Percentiles rank a stretch among this genome's conserved stretches.
Evolutionary conservation across 306 rosid species (phyloP).

Genomic region (Quercus agrifolia): DNA sequence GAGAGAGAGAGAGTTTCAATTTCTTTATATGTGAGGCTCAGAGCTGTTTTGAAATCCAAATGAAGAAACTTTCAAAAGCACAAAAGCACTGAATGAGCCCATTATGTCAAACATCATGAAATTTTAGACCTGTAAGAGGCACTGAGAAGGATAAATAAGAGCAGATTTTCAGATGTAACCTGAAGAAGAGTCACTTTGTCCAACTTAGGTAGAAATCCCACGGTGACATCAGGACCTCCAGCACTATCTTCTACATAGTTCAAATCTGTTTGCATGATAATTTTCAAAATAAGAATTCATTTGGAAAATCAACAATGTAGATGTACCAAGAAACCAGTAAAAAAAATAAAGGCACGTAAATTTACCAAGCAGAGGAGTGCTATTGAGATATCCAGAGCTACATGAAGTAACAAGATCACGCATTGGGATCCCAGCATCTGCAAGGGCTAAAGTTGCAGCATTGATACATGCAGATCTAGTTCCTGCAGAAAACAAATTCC

Average conservation of each 20-base stretch:
- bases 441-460: conserved; percentile 95
- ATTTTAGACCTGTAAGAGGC: neutral
- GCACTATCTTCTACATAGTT: conserved; percentile 97
- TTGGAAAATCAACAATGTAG: neutral
- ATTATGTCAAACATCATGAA: neutral
- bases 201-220: conserved; percentile 76
- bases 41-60: neutral
- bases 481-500: conserved; percentile 37
- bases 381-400: conserved; percentile 87
- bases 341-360: neutral
- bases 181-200: conserved; percentile 92
- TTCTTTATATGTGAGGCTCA: neutral
- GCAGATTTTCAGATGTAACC: conserved; percentile 35
- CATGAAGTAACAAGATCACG: conserved; percentile 90
- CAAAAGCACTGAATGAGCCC: neutral
- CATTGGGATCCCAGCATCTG: conserved; percentile 97
- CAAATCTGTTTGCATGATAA: conserved; percentile 52
- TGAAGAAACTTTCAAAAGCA: neutral
- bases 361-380: conserved; percentile 81
- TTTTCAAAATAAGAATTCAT: neutral
- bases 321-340: neutral
- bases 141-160: conserved; percentile 12
- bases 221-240: conserved; percentile 94
- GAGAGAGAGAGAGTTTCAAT: neutral
- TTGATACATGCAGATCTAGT: conserved; percentile 94